Conservation (phyloP, 2,329 filamentous ascomycete genomes). For the Rosellinia necatrix region DNA sequence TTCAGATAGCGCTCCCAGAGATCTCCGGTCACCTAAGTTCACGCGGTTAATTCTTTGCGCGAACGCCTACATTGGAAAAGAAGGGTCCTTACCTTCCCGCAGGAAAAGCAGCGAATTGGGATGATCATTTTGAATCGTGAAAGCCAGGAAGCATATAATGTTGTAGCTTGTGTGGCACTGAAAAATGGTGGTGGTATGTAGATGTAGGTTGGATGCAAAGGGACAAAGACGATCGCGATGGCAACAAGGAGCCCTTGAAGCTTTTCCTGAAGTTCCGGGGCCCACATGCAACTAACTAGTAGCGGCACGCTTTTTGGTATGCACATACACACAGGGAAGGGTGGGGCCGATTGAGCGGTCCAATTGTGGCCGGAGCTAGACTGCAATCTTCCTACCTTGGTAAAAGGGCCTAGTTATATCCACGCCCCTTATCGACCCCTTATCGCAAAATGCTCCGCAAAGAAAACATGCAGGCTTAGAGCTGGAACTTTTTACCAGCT, state of each 20-base stretch:
- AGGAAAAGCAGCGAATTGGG: conserved; percentile 97
- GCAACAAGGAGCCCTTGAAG: conserved; percentile 13
- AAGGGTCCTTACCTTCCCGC: conserved; percentile 79
- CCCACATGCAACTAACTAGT: conserved; percentile 8
- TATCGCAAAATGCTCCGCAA: conserved; percentile 34
- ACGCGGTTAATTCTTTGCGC: conserved; percentile 25
- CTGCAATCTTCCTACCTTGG: too few relatives aligned
- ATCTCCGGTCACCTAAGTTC: conserved; percentile 83
- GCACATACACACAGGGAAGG: too few relatives aligned
- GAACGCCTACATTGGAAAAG: not conserved
- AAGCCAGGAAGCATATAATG: conserved; percentile 21
- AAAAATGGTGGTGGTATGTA: not conserved
- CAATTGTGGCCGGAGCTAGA: too few relatives aligned
- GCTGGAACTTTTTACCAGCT: conserved; percentile 35
- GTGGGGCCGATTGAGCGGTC: too few relatives aligned
- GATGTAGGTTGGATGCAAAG: not conserved
- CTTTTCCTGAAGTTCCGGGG: conserved; percentile 24
- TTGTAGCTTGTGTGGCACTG: not conserved
- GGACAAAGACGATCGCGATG: conserved; percentile 16
- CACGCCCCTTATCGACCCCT: conserved; percentile 37
- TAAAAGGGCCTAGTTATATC: too few relatives aligned
- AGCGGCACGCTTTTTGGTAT: too few relatives aligned
- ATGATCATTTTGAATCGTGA: conserved; percentile 83
- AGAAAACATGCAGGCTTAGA: conserved; percentile 30
- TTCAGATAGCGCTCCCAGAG: conserved; percentile 96